Base-by-base conservation (phyloP, 192 early-diverging fungal species). In the Coemansia sp. region DNA sequence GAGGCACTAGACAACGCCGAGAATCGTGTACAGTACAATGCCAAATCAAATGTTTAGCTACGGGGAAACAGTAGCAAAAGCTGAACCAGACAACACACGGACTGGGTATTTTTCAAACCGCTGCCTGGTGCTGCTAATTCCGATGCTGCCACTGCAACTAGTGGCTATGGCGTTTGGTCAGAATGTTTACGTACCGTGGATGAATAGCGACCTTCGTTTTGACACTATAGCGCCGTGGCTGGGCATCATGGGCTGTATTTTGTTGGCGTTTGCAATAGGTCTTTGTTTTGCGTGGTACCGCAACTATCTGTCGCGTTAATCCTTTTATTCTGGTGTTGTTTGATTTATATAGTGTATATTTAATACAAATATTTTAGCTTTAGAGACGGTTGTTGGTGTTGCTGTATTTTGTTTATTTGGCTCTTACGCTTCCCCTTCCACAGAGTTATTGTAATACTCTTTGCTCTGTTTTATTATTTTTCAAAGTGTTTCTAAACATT, bases 21-120 rank as follows among this genome's bases (percentile, higher is more conserved):
- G 29, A 31, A 31, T 31, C 6, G 29, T 7, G 29, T 31, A 6
- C 29, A 31, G 29, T 7, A 7, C 6, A 31, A 31, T 7, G 4
- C 29, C 29, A 31, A 31, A 31, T 31, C 29, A 31, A 31, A 7
- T 31, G 29, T 31, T 31, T 31, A 31, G 29, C 29, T 59, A 76
- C 93, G 54, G 93, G 90, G 16, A 88, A 88, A 66, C 87, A 93
- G 61, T 85, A 84, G 14, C 85, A 94, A 19, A 89, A 89, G 47
- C 71, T 90, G 63, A 85, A 84, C 10, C 71, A 82, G 29, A 77
- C 82, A 10, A 78, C 67, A 4, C 64, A 87, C 12, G 83, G 84
- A 11, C 80, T 78, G 47, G 48, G 65, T 6, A 16, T 52, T 63
- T 74, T 29, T 65, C 68, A 3, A 62, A 23, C 43, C 54, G 59